Conservation (phyloP, 208 protist genomes). For the Acanthamoeba sp. region DNA sequence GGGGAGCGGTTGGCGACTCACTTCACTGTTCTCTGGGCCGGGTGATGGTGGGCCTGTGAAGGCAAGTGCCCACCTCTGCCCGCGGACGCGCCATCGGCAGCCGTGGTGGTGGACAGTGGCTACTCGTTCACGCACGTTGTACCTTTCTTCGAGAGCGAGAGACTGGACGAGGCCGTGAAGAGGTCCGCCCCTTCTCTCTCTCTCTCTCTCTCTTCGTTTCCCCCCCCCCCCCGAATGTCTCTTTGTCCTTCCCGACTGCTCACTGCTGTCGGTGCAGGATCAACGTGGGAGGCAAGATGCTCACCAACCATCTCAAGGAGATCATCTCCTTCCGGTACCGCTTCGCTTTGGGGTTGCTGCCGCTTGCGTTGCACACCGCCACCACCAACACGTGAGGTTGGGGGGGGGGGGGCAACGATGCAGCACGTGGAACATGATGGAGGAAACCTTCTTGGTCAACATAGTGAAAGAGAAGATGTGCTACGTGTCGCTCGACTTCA, state of each 20-base stretch:
- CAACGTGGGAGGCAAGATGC: slow-evolving; percentile 83
- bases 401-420: too few relatives aligned
- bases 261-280: too few relatives aligned
- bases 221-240: too few relatives aligned
- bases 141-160: slow-evolving; percentile 74
- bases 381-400: too few relatives aligned
- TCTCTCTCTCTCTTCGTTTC: slow-evolving; percentile 23
- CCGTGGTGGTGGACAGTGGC: slow-evolving; percentile 82
- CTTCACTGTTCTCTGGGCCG: too few relatives aligned
- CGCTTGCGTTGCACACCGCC: neutral
- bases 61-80: neutral
- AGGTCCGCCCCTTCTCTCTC: slow-evolving; percentile 8
- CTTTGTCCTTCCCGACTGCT: too few relatives aligned
- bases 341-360: neutral
- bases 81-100: neutral
- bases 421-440: slow-evolving; percentile 87
- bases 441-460: slow-evolving; percentile 85
- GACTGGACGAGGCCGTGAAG: slow-evolving; percentile 31
- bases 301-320: slow-evolving; percentile 86
- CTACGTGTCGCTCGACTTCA: slow-evolving; percentile 82
- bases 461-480: slow-evolving; percentile 82
- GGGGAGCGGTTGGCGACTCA: too few relatives aligned
- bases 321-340: slow-evolving; percentile 75
- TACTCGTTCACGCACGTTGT: slow-evolving; percentile 82
- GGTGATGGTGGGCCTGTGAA: neutral